A percentile compares a stretch with the other conserved stretches of the same genome.
Evolutionary conservation across 192 early-diverging fungal species (phyloP).

Genomic region (Backusella westeae): DNA sequence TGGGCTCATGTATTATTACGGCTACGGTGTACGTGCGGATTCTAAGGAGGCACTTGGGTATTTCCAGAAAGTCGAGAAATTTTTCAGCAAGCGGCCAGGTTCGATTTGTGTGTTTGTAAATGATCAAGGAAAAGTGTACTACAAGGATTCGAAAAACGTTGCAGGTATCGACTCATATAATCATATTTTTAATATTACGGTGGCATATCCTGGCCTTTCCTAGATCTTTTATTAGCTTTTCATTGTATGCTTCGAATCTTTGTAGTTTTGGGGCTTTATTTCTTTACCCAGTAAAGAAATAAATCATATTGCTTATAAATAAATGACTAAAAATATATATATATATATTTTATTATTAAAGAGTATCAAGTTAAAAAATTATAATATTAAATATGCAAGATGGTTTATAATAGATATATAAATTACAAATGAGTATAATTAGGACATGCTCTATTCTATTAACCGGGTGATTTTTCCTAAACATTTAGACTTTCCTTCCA

Average conservation of each 20-base stretch:
- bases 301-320: background rate
- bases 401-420: background rate
- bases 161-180: background rate
- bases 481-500: constrained; percentile 65
- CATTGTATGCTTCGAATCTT: background rate
- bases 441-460: background rate
- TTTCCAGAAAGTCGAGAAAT: background rate
- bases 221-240: background rate
- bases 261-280: background rate
- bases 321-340: no score
- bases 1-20: background rate
- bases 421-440: background rate
- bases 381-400: background rate
- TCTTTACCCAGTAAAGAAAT: background rate
- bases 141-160: background rate
- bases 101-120: background rate
- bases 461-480: constrained; percentile 59
- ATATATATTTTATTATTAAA: background rate
- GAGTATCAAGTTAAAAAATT: background rate
- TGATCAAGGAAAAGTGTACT: background rate
- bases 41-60: background rate
- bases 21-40: background rate
- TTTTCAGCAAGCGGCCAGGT: background rate
- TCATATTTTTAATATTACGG: background rate
- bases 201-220: background rate